Evolutionary conservation across 2,329 filamentous ascomycete species (phyloP), one percentile per base, ranked within the genome.

Genomic region (Paracoccidioides brasiliensis): DNA sequence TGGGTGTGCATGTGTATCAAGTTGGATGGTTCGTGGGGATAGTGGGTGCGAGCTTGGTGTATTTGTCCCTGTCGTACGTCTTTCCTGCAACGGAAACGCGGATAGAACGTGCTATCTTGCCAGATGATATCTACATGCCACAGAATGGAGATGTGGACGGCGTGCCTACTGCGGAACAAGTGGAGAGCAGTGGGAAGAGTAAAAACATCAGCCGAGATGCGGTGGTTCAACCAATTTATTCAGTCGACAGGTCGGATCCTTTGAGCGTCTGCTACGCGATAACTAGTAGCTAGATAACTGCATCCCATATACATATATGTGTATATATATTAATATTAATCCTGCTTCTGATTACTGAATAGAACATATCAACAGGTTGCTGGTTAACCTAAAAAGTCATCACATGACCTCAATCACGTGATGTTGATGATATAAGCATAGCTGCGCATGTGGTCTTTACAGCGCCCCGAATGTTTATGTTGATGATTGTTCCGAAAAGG

Each of bases 21-120:
- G 82, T 85, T 63, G 81, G 83, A n/a, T 86, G 82, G 78, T 64
- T 85, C 15, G 74, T 83, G 51, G 83, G 82, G 0, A 84, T 85
- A 59, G 69, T 76, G 8, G 72, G 67, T 0, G 80, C 79, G 6
- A 76, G 78, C 22, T 52, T 80, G 3, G 72, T 84, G 0, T 85
- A 85, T 67, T 69, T 78, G 8, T 62, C 58, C 0, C 61, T 84
- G 22, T 78, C 73, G 50, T 70, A 68, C 56, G 61, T 69, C 2
- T 76, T 79, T 44, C 79, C 80, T 6, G 76, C 73, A 0, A 66
- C 57, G n/a, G 74, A 78, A 61, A 76, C 77, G 0, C 64, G 80
- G 50, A 65, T 84, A 9, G 61, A 64, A 4, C 56, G 63, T 10
- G 66, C 69, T 1, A 60, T 73, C 5, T 33, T 70, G 42, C 64